These are phyloP conservation scores for Entomortierella beljakovae DNA, from an alignment of 192 early-diverging fungal species.

Conservation along the genomic window DNA sequence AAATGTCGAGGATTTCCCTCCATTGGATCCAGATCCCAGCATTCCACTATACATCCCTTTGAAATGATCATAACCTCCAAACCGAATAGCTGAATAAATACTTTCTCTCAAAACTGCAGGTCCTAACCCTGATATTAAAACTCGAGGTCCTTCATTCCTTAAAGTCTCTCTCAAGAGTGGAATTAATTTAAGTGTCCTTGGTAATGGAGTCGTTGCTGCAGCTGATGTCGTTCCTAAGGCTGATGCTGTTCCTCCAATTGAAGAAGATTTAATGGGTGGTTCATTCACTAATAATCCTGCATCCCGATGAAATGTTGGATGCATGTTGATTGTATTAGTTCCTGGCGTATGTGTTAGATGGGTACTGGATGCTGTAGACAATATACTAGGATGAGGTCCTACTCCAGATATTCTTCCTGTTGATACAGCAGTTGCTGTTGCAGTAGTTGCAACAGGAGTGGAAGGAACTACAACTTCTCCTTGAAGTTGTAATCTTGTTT, in stretches of 20 bases:
- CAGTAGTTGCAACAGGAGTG: neutral
- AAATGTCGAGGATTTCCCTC: constrained; percentile 28
- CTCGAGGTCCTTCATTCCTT: constrained; percentile 38
- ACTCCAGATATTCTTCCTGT: neutral
- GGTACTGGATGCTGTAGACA: neutral
- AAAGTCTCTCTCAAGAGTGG: constrained; percentile 39
- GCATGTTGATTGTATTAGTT: too few species aligned
- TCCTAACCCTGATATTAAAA: constrained; percentile 43
- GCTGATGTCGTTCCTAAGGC: neutral
- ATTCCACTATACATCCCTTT: constrained; percentile 43
- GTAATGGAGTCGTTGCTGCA: neutral
- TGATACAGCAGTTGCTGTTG: neutral
- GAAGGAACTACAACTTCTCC: constrained; percentile 29
- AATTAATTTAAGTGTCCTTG: constrained; percentile 20
- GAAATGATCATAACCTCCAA: constrained; percentile 54
- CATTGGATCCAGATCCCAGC: constrained; percentile 13
- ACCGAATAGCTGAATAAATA: constrained; percentile 53
- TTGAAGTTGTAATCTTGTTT: constrained; percentile 54
- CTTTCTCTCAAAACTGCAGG: constrained; percentile 49
- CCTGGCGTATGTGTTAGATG: constrained; percentile 9
- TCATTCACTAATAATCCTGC: constrained; percentile 14
- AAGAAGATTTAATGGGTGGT: neutral
- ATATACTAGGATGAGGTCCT: neutral
- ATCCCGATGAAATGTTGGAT: constrained; percentile 20
- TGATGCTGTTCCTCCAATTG: neutral